Percentiles rank a stretch among this genome's conserved stretches.
These are phyloP conservation scores for Venturia nashicola DNA, from an alignment of 2,329 filamentous ascomycete species.

Conservation along the genomic window DNA sequence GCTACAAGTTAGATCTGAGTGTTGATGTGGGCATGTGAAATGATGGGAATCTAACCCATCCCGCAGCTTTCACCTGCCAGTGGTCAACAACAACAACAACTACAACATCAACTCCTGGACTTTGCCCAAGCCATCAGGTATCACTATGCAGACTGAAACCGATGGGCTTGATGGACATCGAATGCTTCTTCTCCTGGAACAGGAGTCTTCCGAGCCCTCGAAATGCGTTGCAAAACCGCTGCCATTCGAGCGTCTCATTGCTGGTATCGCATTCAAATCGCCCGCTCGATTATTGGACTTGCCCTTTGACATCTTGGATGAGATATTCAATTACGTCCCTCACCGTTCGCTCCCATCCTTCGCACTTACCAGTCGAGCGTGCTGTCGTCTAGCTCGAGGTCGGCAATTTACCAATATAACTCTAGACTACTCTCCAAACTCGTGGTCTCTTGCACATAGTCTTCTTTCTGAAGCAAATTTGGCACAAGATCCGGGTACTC, in stretches of 20 bases:
- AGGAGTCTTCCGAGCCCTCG: neutral
- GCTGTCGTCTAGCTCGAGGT: conserved; percentile 10
- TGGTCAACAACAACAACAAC: too few species aligned
- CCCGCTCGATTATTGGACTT: neutral
- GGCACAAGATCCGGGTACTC: neutral
- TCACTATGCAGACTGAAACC: neutral
- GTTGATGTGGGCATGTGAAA: too few species aligned
- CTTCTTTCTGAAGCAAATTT: neutral
- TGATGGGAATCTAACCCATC: too few species aligned
- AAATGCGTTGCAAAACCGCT: neutral
- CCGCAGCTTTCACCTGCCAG: too few species aligned
- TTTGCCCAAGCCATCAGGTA: neutral
- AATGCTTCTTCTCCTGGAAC: neutral
- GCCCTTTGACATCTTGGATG: neutral
- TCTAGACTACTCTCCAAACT: conserved; percentile 2
- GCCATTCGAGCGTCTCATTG: neutral
- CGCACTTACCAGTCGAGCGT: conserved; percentile 6
- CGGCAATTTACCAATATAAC: conserved; percentile 9
- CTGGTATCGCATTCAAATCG: neutral
- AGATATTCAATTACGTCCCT: neutral
- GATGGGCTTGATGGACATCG: neutral
- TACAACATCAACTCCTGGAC: neutral
- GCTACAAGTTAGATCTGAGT: too few species aligned
- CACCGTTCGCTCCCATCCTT: neutral
- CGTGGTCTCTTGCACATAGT: neutral